Base-by-base conservation (phyloP, 371 early-diverging fungal species). In the Mucor piriformis region DNA sequence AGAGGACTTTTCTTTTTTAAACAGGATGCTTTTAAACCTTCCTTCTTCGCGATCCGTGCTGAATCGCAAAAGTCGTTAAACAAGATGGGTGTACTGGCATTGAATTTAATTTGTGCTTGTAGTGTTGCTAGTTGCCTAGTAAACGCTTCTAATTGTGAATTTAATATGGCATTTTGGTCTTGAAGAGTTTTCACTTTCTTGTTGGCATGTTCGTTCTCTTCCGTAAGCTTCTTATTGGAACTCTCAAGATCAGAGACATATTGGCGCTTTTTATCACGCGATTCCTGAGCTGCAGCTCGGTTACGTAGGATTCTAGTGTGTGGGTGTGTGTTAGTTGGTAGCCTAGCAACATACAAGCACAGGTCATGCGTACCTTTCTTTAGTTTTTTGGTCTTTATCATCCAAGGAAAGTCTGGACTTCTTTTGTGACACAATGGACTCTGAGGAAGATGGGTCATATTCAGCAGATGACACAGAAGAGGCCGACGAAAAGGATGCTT, bases 231-330 rank as follows among this genome's bases (percentile, higher is more conserved):
- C 20, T 80, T 77, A 73, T 93, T 93, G 44, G 77, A 73, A 43
- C 70, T 59, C 69, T 95, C 94, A 37, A 95, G 84, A 25, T 85
- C 87, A 52, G 90, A 80, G 34, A 93, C 72, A 69, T 91, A 91
- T 59, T 86, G 82, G 46, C 90, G 86, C 73, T 93, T 93, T 77
- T 91, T 93, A 72, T 95, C 94, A 35, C 95, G 87, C 38, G 92
- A 92, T 43, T 89, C 84, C 74, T 93, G 94, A 23, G 95, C 95
- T 12, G 95, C 95, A 20, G 90, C 88, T n/a, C 95, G 85, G 76
- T 95, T 95, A 40, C 93, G 86, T 59, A 94, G 67, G n/a, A 92
- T 87, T 65, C 93, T 67, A 38, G 13, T 50, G 24, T 42, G 15
- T 25, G 15, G 29, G 25, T 29, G 8, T 6, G 10, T 20, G 34